A percentile compares a stretch with the other conserved stretches of the same genome.
phyloP scores from a whole-genome alignment of 768 basidiomycete genomes.

The Boletus bicolor region DNA sequence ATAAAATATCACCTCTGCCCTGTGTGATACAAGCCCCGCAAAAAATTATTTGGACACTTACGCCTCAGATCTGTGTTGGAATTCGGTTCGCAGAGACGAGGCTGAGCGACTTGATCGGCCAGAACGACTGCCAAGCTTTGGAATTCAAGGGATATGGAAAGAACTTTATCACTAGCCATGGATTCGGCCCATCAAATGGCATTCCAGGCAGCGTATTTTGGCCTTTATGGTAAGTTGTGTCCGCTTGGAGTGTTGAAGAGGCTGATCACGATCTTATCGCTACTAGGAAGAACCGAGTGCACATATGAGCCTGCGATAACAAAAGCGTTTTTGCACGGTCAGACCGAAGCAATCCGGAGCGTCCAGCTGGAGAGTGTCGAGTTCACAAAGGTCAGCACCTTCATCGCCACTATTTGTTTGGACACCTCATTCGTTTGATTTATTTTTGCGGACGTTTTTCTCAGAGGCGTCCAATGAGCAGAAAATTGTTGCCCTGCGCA shows the following conservation, averaged over 20 bases:
- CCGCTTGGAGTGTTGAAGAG: neutral
- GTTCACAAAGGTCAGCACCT: slow-evolving; percentile 67
- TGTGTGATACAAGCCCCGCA: slow-evolving; percentile 77
- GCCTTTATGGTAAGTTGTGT: slow-evolving; percentile 65
- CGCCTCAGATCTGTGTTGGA: slow-evolving; percentile 77
- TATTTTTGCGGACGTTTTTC: slow-evolving; percentile 64
- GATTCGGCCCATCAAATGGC: slow-evolving; percentile 98
- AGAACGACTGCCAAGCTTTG: slow-evolving; percentile 93
- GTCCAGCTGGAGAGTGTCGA: slow-evolving; percentile 84
- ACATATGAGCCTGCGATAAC: slow-evolving; percentile 99
- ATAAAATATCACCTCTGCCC: neutral
- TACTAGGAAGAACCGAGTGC: slow-evolving; percentile 78
- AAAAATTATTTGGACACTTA: slow-evolving; percentile 93
- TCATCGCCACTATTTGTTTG: neutral
- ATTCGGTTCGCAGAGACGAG: slow-evolving; percentile 94
- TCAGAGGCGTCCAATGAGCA: slow-evolving; percentile 66
- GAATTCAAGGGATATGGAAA: slow-evolving; percentile 94
- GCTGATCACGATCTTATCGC: neutral
- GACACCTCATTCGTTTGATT: neutral
- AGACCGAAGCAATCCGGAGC: slow-evolving; percentile 91
- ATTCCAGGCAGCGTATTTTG: slow-evolving; percentile 95
- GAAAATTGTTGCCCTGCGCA: slow-evolving; percentile 73
- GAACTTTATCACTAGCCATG: slow-evolving; percentile 92
- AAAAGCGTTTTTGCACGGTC: slow-evolving; percentile 89
- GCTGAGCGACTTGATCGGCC: slow-evolving; percentile 93